Evolutionary conservation across 2,329 filamentous ascomycete species (phyloP), one percentile per base, ranked within the genome.

Genomic region (Alternaria gaisen): DNA sequence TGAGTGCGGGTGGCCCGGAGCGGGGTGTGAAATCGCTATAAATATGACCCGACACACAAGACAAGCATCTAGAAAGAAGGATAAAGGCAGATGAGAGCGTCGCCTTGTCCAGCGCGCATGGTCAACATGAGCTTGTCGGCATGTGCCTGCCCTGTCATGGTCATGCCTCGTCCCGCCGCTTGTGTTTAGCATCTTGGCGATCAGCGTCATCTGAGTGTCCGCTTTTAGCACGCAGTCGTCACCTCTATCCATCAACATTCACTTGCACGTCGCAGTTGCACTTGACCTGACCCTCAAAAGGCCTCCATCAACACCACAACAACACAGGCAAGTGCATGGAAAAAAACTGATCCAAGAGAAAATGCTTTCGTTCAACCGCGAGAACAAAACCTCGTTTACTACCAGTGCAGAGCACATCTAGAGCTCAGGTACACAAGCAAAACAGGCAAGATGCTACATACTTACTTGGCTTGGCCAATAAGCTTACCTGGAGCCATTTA

Each of bases 91-190:
- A 51, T 42, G 48, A 56, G 46, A 53, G 53, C 8, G 41, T 52
- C 59, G 58, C 36, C 34, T 52, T 26, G 48, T 59, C 48, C 53
- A 53, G 56, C 53, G 48, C 53, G 61, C 60, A 70, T 65, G 58
- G 56, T 59, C 55, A 44, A 62, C 54, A 47, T 55, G 61, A 63
- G 64, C 61, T 65, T 61, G 68, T 53, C 67, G 52, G 59, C 65
- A 64, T 67, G 60, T 64, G 65, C 67, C 66, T 61, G 61, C 66
- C 61, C 64, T 60, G 67, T 68, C 56, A 58, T 47, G 51, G 43
- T 48, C 70, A 67, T 70, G 61, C 57, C 64, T 65, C 54, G 60
- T 69, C 65, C 66, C 67, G 62, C 61, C 55, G 58, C 66, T 56
- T 51, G 54, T 66, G 54, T 66, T 66, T 60, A 66, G 62, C 32